phyloP scores from a whole-genome alignment of 2,329 filamentous ascomycete genomes.

The Cladobotryum mycophilum region DNA sequence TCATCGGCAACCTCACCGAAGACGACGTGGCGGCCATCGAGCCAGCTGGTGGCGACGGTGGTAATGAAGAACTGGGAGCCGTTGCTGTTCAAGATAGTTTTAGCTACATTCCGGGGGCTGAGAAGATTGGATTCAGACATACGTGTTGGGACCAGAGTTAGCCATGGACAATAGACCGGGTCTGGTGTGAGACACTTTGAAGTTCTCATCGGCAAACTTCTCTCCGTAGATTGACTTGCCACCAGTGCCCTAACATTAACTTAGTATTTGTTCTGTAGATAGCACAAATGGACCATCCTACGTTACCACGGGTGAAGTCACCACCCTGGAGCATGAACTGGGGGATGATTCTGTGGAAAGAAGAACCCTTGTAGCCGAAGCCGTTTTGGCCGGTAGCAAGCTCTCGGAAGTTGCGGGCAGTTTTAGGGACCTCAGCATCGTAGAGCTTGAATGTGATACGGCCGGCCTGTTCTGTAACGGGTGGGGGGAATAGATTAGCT shows the following conservation, averaged over 20 bases:
- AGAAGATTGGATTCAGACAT: constrained; percentile 26
- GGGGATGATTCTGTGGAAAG: constrained; percentile 90
- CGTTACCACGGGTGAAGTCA: constrained; percentile 90
- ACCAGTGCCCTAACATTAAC: constrained; percentile 63
- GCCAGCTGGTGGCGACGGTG: constrained; percentile 82
- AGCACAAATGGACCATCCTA: constrained; percentile 42
- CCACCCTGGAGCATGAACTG: constrained; percentile 94
- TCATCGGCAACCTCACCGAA: constrained; percentile 65
- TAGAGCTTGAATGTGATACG: constrained; percentile 87
- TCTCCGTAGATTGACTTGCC: constrained; percentile 93
- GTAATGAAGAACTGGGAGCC: constrained; percentile 98
- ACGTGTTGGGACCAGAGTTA: constrained; percentile 92
- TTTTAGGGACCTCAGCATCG: constrained; percentile 83
- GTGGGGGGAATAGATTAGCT: constrained; percentile 22
- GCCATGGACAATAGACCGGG: constrained; percentile 89
- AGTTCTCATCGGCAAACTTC: constrained; percentile 94
- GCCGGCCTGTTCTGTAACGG: constrained; percentile 56
- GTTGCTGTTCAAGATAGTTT: constrained; percentile 56
- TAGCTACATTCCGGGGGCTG: background rate
- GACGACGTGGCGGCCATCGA: constrained; percentile 77
- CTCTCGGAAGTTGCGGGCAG: constrained; percentile 74
- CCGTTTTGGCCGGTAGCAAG: constrained; percentile 78
- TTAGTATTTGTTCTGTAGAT: constrained; percentile 9
- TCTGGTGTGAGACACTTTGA: constrained; percentile 64
- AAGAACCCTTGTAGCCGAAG: constrained; percentile 74